These are phyloP conservation scores for Clonostachys sp. DNA, from an alignment of 2,329 filamentous ascomycete genomes.

Conservation along the genomic window DNA sequence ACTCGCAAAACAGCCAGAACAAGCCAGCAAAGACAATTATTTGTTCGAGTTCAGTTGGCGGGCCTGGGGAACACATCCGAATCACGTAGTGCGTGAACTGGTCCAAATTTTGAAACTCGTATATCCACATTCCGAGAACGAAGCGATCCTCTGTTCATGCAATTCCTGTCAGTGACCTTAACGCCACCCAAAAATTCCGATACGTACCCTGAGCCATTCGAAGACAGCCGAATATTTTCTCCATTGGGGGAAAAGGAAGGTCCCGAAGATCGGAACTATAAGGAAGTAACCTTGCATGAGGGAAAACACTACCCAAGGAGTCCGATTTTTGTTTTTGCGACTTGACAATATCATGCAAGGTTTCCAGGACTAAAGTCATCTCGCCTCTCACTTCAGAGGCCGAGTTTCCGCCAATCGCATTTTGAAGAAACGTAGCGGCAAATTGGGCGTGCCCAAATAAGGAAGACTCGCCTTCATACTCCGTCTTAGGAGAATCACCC, in stretches of 20 bases:
- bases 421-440: too few species aligned
- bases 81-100: not conserved
- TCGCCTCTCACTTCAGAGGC: not conserved
- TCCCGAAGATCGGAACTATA: too few species aligned
- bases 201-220: not conserved
- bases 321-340: not conserved
- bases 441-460: too few species aligned
- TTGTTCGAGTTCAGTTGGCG: constrained; percentile 7
- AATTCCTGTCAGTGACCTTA: too few species aligned
- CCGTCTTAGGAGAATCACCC: too few species aligned
- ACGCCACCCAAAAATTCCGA: too few species aligned
- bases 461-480: too few species aligned
- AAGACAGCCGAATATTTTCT: not conserved
- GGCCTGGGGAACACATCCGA: constrained; percentile 9
- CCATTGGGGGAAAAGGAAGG: not conserved
- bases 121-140: not conserved
- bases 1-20: constrained; percentile 11
- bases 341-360: not conserved
- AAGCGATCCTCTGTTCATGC: too few species aligned
- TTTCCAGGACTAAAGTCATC: not conserved
- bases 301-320: too few species aligned
- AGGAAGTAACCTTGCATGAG: too few species aligned
- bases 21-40: constrained; percentile 10
- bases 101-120: not conserved
- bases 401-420: too few species aligned